phyloP scores from a whole-genome alignment of 2,329 filamentous ascomycete genomes.

The Thelonectria blattea region DNA sequence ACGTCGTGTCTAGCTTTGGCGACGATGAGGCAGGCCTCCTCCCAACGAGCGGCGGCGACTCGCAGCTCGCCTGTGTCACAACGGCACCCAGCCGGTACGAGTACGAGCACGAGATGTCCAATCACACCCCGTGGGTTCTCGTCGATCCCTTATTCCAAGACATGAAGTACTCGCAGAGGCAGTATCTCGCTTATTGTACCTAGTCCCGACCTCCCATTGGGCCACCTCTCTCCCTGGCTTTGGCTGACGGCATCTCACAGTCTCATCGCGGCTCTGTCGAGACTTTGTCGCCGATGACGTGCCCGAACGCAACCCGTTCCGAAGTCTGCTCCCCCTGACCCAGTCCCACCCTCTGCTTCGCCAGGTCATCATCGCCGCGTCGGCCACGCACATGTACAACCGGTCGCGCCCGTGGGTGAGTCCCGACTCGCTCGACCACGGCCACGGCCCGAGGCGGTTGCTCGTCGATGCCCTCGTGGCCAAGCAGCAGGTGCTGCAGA shows the following conservation, averaged over 20 bases:
- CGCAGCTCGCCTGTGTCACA: conserved; percentile 39
- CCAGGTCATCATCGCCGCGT: conserved; percentile 55
- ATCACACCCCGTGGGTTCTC: conserved; percentile 47
- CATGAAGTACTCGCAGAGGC: conserved; percentile 53
- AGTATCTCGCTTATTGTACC: conserved; percentile 52
- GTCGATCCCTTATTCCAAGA: conserved; percentile 58
- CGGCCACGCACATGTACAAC: conserved; percentile 56
- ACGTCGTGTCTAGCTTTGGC: conserved; percentile 3
- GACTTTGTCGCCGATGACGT: conserved; percentile 58
- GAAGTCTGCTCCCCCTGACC: conserved; percentile 51
- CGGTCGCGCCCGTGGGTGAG: conserved; percentile 44
- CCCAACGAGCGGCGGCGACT: conserved; percentile 26
- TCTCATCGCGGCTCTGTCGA: conserved; percentile 57
- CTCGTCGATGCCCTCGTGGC: conserved; percentile 53
- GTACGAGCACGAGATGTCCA: conserved; percentile 7
- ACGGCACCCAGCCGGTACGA: conserved; percentile 23
- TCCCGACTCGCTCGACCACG: conserved; percentile 35
- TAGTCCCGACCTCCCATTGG: conserved; percentile 19
- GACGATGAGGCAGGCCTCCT: conserved; percentile 26
- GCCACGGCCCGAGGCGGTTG: conserved; percentile 37
- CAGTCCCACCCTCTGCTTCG: conserved; percentile 50
- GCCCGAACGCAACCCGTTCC: conserved; percentile 53
- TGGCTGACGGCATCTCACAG: conserved; percentile 39
- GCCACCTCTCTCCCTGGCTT: not conserved
- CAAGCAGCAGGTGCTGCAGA: conserved; percentile 51